Evolutionary conservation across 1,284 basidiomycete genomes (phyloP).

Genomic region (Microbotryum violaceum): DNA sequence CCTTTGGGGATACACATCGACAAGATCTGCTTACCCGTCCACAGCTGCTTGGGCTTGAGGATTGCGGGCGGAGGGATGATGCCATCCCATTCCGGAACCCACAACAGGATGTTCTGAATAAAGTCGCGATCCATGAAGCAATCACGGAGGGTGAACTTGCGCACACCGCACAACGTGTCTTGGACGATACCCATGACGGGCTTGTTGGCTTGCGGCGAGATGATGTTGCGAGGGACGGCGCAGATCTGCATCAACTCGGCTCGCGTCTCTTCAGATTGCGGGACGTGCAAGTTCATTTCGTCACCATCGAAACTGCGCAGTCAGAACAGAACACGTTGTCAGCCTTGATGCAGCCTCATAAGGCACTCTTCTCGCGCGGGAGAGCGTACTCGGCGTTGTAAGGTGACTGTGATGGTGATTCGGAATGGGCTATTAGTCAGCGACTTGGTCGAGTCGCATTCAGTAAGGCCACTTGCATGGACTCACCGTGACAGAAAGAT

Average conservation of each 20-base stretch:
- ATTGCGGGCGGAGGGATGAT: constrained; percentile 85
- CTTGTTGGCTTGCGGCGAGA: constrained; percentile 98
- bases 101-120: constrained; percentile 94
- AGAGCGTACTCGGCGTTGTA: constrained; percentile 70
- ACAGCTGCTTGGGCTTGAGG: constrained; percentile 91
- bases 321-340: constrained; percentile 3
- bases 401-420: constrained; percentile 60
- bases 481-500: constrained; percentile 81
- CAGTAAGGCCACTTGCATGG: background rate
- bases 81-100: constrained; percentile 98
- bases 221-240: constrained; percentile 98
- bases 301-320: constrained; percentile 79
- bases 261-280: constrained; percentile 97
- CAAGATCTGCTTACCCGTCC: constrained; percentile 96
- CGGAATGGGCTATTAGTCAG: constrained; percentile 28
- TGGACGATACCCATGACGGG: constrained; percentile 99
- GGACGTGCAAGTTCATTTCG: constrained; percentile 99
- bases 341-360: constrained; percentile 10
- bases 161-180: constrained; percentile 94
- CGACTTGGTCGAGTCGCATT: constrained; percentile 9
- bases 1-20: constrained; percentile 90
- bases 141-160: constrained; percentile 94
- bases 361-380: constrained; percentile 6
- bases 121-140: constrained; percentile 86
- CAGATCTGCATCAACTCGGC: constrained; percentile 96